Conservation (phyloP, 2,329 filamentous ascomycete genomes). For the Alternaria rosae region DNA sequence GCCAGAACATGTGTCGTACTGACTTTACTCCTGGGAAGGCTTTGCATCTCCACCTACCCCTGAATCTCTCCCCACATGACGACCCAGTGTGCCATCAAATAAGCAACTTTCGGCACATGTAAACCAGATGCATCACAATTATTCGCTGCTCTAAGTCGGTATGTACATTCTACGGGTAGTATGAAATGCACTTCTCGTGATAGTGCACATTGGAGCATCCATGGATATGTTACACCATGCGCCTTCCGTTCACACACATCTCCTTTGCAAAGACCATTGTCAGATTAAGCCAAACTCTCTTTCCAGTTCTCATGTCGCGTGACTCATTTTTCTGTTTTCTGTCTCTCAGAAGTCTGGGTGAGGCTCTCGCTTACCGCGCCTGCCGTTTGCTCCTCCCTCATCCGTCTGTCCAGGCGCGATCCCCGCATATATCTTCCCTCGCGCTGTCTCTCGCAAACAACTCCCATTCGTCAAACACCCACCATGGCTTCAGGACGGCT, state of each 20-base stretch:
- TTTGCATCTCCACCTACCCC: not conserved
- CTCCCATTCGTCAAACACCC: not conserved
- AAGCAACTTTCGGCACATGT: too few species aligned
- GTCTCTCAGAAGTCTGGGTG: not conserved
- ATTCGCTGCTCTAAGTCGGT: not conserved
- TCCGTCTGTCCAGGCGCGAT: conserved; percentile 4
- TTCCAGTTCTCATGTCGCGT: not conserved
- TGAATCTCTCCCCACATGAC: not conserved
- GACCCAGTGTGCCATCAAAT: not conserved
- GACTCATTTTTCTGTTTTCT: too few species aligned
- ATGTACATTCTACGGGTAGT: not conserved
- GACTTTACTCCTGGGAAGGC: not conserved
- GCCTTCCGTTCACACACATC: not conserved
- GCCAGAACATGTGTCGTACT: not conserved
- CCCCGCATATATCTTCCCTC: not conserved
- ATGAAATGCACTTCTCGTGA: not conserved
- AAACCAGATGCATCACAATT: not conserved
- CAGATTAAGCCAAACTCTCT: not conserved
- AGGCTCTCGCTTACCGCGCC: not conserved
- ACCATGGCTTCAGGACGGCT: conserved; percentile 36
- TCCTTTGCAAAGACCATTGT: not conserved
- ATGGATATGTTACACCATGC: too few species aligned
- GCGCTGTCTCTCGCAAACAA: not conserved
- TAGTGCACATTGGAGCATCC: too few species aligned
- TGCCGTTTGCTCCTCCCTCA: conserved; percentile 16